Evolutionary conservation across 208 protist species (phyloP), one percentile per base, ranked within the genome.

Genomic region (Vickermania ingenoplastis): DNA sequence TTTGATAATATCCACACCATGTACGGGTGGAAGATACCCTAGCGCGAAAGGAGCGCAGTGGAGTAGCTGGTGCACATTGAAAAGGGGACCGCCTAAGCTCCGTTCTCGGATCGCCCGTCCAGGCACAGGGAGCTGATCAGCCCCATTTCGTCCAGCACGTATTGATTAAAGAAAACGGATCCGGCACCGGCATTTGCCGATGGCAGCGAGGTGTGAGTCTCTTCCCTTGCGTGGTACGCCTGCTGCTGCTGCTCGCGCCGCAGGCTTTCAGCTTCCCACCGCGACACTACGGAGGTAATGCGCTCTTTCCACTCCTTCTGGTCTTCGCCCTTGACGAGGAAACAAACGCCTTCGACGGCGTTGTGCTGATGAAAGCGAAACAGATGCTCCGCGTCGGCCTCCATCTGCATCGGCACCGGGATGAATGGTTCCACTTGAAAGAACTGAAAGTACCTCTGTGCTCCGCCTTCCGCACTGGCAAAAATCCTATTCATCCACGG

Each of bases 351-450:
- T 54, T 94, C 87, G 5, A 94, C 71, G 41, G 87, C 75, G 65
- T 94, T 94, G 3, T 79, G 63, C 2, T 55, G 5, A 3, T 81
- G 75, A 56, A 88, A 83, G 54, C 89, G 79, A 66, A 79, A 91
- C 25, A 94, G 58, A 55, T 94, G 87, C 30, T 83, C 79, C 25
- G 83, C 87, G 59, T 94, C 87, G 0, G 87, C 87, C 52, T 91
- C 81, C 21, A 94, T 91, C 63, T 94, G 87, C 87, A 94, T 91
- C 21, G 83, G 64, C 14, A 94, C 58, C 1, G 87, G 87, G 51
- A 94, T 91, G 54, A 94, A 94, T 2, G 79, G 71, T 64, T 94
- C 87, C 1, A 94, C 87, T 0, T 81, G 75, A 48, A 94, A 94
- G 67, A 79, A 86, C 56, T 94, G 83, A 13, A 84, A 29, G 36